Evolutionary conservation across 306 rosid genomes (phyloP).

Genomic region (Cyamopsis tetragonoloba): DNA sequence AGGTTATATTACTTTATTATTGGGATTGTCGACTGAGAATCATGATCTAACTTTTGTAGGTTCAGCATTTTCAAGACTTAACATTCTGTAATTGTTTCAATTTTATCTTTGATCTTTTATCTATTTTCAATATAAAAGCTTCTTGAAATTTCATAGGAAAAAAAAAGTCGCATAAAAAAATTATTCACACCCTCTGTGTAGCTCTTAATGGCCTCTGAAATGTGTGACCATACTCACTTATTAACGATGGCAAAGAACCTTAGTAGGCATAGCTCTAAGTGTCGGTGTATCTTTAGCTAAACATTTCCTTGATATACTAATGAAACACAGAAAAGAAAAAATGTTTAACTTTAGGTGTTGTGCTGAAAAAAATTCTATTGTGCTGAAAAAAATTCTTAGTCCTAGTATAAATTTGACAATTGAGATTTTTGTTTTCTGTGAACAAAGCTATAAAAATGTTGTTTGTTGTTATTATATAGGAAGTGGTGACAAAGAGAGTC

Average conservation of each 20-base stretch:
- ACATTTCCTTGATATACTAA: neutral
- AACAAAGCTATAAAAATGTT: too few relatives aligned
- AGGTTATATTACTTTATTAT: conserved; percentile 1
- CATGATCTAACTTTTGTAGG: conserved; percentile 10
- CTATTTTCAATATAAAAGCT: too few relatives aligned
- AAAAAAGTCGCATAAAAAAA: neutral
- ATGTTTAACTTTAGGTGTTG: too few relatives aligned
- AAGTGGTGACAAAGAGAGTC: neutral
- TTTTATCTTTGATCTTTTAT: too few relatives aligned
- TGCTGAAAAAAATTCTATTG: neutral
- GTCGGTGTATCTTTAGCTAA: neutral
- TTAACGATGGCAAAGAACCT: neutral
- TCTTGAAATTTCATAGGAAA: too few relatives aligned
- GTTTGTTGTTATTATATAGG: neutral
- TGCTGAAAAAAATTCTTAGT: too few relatives aligned
- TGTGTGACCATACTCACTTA: neutral
- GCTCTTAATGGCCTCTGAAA: neutral
- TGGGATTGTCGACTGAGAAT: conserved; percentile 3
- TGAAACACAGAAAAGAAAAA: neutral
- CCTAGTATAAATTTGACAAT: neutral
- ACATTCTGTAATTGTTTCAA: neutral
- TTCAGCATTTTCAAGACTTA: neutral
- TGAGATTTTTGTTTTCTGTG: neutral
- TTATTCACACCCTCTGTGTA: neutral
- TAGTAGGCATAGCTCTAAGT: neutral